Percentiles rank a stretch among this genome's conserved stretches.
These are phyloP conservation scores for Davidsoniella virescens DNA, from an alignment of 2,329 filamentous ascomycete genomes.

Conservation along the genomic window DNA sequence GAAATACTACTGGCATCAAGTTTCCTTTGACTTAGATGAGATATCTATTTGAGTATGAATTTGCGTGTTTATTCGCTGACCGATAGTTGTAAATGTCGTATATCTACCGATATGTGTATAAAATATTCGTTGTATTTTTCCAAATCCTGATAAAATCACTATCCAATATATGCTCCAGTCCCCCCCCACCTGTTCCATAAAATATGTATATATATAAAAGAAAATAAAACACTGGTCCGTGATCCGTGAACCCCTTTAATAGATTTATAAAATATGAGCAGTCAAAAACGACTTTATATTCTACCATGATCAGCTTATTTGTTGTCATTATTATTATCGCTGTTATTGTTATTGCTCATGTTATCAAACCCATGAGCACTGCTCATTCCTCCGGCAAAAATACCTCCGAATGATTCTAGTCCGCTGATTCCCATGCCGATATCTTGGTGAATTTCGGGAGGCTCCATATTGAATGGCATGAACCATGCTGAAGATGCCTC, in stretches of 20 bases:
- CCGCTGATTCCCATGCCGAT: constrained; percentile 22
- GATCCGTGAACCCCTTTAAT: background rate
- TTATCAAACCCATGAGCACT: constrained; percentile 22
- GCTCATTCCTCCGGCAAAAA: constrained; percentile 28
- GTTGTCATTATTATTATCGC: background rate
- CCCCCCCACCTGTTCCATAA: too few relatives aligned
- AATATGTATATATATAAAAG: background rate
- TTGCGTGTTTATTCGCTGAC: too few relatives aligned
- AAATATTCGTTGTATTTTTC: too few relatives aligned
- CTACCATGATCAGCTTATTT: background rate
- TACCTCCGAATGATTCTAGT: constrained; percentile 32
- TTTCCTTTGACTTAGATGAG: too few relatives aligned
- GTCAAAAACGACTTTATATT: background rate
- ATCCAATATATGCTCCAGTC: background rate
- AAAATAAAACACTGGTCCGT: background rate
- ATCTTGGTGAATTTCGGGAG: constrained; percentile 43
- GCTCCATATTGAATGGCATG: constrained; percentile 82
- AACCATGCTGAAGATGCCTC: constrained; percentile 64
- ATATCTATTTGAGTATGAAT: too few relatives aligned
- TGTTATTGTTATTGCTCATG: background rate
- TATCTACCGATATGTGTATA: too few relatives aligned
- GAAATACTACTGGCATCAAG: too few relatives aligned
- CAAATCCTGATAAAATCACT: background rate
- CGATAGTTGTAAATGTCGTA: too few relatives aligned
- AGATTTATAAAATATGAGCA: background rate